Evolutionary conservation across 2,329 filamentous ascomycete genomes (phyloP).

Genomic region (Microdochium bolleyi): DNA sequence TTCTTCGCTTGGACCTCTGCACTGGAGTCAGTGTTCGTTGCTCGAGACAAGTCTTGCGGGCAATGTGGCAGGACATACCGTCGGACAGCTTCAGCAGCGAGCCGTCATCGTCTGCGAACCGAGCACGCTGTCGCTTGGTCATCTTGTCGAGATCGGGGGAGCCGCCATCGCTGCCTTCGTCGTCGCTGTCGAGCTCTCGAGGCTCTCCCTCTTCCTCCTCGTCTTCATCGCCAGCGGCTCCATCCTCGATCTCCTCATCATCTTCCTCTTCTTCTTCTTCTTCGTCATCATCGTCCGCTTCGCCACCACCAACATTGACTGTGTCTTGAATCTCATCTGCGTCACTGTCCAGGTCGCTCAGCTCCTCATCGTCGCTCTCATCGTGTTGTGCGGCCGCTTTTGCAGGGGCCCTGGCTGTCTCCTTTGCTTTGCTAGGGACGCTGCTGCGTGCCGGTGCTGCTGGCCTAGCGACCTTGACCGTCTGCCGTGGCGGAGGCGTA

Average conservation of each 20-base stretch:
- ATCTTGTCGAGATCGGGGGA: slow-evolving; percentile 50
- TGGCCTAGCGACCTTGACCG: slow-evolving; percentile 42
- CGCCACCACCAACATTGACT: slow-evolving; percentile 29
- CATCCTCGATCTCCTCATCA: slow-evolving; percentile 35
- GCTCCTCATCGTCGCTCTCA: slow-evolving; percentile 46
- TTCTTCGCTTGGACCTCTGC: slow-evolving; percentile 58
- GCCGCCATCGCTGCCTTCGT: slow-evolving; percentile 36
- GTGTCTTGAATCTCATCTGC: slow-evolving; percentile 37
- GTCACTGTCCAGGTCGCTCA: slow-evolving; percentile 48
- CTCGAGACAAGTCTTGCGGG: background rate
- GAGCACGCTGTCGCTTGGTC: slow-evolving; percentile 52
- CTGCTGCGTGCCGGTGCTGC: slow-evolving; percentile 14
- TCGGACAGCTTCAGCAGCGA: slow-evolving; percentile 52
- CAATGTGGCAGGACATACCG: slow-evolving; percentile 29
- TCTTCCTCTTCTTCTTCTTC: slow-evolving; percentile 31
- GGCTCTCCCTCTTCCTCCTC: slow-evolving; percentile 30
- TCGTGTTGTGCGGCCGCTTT: slow-evolving; percentile 21
- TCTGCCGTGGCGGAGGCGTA: slow-evolving; percentile 24
- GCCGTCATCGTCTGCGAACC: slow-evolving; percentile 49
- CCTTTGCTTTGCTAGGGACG: slow-evolving; percentile 16
- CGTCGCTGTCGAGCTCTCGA: slow-evolving; percentile 32
- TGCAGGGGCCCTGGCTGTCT: slow-evolving; percentile 22
- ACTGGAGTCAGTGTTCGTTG: slow-evolving; percentile 7
- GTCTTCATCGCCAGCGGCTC: slow-evolving; percentile 19
- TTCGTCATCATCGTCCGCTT: slow-evolving; percentile 28